These are phyloP conservation scores for Leishmania aethiopica DNA, from an alignment of 208 protist genomes.

Conservation along the genomic window DNA sequence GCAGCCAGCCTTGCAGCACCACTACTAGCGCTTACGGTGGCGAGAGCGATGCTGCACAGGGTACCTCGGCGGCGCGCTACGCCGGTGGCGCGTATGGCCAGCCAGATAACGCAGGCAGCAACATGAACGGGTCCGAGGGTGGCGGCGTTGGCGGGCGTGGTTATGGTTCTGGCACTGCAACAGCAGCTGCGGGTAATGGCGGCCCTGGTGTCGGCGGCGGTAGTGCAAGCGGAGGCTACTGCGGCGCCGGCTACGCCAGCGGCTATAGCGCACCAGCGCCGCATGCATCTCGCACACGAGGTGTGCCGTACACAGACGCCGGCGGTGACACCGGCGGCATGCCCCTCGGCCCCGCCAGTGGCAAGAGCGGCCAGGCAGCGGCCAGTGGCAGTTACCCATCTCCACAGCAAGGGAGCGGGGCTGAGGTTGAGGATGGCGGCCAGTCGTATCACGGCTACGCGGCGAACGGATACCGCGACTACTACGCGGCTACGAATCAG, in stretches of 20 bases:
- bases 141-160: neutral
- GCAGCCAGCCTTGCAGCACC: constrained; percentile 8
- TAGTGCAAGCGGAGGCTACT: constrained; percentile 16
- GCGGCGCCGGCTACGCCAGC: neutral
- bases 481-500: neutral
- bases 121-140: neutral
- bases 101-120: neutral
- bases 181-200: neutral
- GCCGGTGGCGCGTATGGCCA: neutral
- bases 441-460: constrained; percentile 6
- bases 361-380: neutral
- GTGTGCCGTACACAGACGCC: neutral
- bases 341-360: neutral
- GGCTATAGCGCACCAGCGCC: neutral
- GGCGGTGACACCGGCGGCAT: neutral
- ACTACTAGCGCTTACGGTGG: constrained; percentile 2
- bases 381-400: neutral
- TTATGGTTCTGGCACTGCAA: neutral
- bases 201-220: neutral
- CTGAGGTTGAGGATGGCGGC: constrained; percentile 2
- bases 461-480: neutral
- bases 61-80: neutral
- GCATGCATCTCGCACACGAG: neutral
- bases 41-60: constrained; percentile 3
- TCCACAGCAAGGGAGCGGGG: neutral